Conservation (phyloP, 495 filamentous ascomycete genomes). For the Immersiella caudata region DNA sequence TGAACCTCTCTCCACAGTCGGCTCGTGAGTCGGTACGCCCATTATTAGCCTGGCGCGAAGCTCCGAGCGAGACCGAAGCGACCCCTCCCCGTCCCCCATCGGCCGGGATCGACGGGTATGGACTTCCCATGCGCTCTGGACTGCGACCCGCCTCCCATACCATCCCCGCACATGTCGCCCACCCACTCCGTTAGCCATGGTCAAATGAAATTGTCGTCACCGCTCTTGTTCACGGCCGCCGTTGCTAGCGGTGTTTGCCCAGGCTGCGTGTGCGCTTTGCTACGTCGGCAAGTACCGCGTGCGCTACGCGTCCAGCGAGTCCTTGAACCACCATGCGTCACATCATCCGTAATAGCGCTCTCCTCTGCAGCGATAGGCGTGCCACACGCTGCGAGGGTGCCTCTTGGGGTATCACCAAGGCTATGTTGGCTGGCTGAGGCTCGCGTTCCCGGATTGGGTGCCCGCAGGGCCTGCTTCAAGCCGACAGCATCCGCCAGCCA, state of each 20-base stretch:
- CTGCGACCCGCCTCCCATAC: not conserved
- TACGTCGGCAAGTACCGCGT: conserved; percentile 5
- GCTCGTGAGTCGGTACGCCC: not conserved
- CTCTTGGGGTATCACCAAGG: conserved; percentile 22
- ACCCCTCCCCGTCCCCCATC: not conserved
- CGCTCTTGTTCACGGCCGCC: not conserved
- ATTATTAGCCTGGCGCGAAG: not conserved
- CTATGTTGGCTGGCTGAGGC: conserved; percentile 23
- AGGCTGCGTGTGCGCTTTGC: not conserved
- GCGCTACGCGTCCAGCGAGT: not conserved
- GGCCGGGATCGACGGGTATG: not conserved
- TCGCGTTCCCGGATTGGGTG: conserved; percentile 18
- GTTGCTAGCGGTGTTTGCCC: not conserved
- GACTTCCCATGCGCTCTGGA: not conserved
- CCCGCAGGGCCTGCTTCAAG: conserved; percentile 1
- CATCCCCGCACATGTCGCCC: not conserved
- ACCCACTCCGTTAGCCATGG: not conserved
- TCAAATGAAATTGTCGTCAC: conserved; percentile 3
- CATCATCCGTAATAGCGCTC: conserved; percentile 13
- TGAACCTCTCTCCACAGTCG: not conserved
- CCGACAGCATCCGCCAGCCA: not conserved
- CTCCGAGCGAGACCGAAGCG: not conserved
- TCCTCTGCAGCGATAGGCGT: conserved; percentile 9
- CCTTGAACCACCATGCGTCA: conserved; percentile 9
- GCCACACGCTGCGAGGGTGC: conserved; percentile 26